Conservation (phyloP, 2,329 filamentous ascomycete species). For the Trichothecium sympodiale region DNA sequence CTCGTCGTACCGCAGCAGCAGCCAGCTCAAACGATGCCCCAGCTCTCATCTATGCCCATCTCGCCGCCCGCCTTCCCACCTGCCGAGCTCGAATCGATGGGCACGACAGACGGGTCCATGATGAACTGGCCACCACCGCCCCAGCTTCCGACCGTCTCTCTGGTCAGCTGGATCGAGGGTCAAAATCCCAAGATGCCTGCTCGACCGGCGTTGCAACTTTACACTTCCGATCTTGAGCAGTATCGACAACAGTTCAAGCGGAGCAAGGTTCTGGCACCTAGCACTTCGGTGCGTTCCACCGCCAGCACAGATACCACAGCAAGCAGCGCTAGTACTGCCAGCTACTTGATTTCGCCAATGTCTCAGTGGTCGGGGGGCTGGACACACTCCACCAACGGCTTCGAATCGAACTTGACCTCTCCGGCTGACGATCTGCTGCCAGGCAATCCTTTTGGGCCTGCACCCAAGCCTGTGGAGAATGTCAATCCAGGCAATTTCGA, state of each 20-base stretch:
- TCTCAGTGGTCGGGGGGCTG: constrained; percentile 30
- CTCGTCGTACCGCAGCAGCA: constrained; percentile 4
- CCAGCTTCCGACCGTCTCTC: constrained; percentile 12
- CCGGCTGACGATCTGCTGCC: constrained; percentile 27
- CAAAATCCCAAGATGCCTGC: constrained; percentile 8
- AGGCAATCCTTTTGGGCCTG: constrained; percentile 1
- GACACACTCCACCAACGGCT: constrained; percentile 25
- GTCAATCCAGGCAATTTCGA: constrained; percentile 13
- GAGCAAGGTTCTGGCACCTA: constrained; percentile 33
- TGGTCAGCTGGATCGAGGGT: constrained; percentile 12
- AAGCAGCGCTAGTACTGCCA: constrained; percentile 25
- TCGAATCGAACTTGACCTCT: constrained; percentile 33
- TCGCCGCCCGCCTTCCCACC: constrained; percentile 11
- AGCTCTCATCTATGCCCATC: constrained; percentile 10
- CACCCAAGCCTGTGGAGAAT: constrained; percentile 5
- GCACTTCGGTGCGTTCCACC: constrained; percentile 36
- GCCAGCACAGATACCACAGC: constrained; percentile 25
- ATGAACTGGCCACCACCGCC: constrained; percentile 15
- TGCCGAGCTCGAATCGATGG: constrained; percentile 15
- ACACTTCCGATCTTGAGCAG: constrained; percentile 23
- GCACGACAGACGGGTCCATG: constrained; percentile 12
- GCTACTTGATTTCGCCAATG: constrained; percentile 34
- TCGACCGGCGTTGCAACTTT: constrained; percentile 26
- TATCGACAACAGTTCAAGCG: constrained; percentile 16
- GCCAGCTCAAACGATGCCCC: constrained; percentile 7